A percentile compares a stretch with the other conserved stretches of the same genome.
Evolutionary conservation across 1,139 yeast genomes (phyloP).

Genomic region (Nakaseomyces bracarensis): DNA sequence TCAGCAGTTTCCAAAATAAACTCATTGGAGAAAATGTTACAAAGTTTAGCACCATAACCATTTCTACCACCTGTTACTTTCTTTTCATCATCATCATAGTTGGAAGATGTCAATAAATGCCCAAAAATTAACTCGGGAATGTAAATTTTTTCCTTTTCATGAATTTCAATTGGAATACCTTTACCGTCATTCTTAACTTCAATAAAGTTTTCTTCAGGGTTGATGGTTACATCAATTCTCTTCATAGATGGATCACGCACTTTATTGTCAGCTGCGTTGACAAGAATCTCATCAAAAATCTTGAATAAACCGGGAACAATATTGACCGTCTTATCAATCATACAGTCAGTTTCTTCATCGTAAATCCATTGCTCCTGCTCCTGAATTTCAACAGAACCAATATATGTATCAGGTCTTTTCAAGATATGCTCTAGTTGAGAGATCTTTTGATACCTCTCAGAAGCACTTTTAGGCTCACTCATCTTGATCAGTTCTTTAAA

Average conservation of each 20-base stretch:
- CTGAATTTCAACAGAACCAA: constrained; percentile 85
- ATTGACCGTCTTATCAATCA: constrained; percentile 62
- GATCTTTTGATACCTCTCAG: constrained; percentile 85
- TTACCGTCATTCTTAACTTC: constrained; percentile 87
- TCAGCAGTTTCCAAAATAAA: constrained; percentile 90
- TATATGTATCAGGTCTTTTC: constrained; percentile 95
- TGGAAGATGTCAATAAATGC: constrained; percentile 85
- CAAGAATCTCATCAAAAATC: constrained; percentile 93
- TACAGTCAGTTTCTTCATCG: constrained; percentile 59
- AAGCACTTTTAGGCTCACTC: constrained; percentile 38
- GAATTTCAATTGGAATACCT: constrained; percentile 94
- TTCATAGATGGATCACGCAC: constrained; percentile 91
- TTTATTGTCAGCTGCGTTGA: constrained; percentile 97
- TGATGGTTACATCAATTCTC: constrained; percentile 69
- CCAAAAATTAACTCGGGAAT: constrained; percentile 97
- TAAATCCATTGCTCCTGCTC: constrained; percentile 81
- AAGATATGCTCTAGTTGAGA: constrained; percentile 93
- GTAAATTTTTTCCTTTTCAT: constrained; percentile 81
- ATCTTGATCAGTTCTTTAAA: background rate
- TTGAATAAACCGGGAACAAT: constrained; percentile 95
- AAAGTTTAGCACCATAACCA: constrained; percentile 95
- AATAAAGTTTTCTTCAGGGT: constrained; percentile 64
- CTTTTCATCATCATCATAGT: constrained; percentile 89
- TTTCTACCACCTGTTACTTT: constrained; percentile 99
- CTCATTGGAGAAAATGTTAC: constrained; percentile 85